Evolutionary conservation across 2,329 filamentous ascomycete genomes (phyloP), one percentile per base, ranked within the genome.

Genomic region (Nothophoma quercina): DNA sequence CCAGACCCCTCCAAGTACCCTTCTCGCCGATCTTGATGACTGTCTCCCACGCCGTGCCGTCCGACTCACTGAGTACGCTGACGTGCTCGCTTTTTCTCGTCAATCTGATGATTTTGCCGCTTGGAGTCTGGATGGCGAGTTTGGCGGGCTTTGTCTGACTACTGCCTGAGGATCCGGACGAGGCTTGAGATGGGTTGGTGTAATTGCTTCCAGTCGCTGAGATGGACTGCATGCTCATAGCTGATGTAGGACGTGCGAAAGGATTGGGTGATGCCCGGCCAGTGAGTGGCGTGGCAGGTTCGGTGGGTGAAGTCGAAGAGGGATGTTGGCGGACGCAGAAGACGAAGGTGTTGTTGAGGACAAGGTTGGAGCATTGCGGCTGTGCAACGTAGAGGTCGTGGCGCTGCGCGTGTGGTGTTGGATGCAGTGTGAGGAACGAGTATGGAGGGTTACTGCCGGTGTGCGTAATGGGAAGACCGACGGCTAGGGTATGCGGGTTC

Each of bases 361-460:
- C 93, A 22, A 99, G 81, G 21, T 88, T 86, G 60, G 88, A 84
- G 72, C 95, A 99, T 74, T 99, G 96, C 1, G 96, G 95, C 70
- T 98, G 95, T 35, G 93, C 90, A 58, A 99, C 90, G 74, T 99
- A 99, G 52, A 99, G 87, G 71, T 99, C 95, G 74, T 99, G 93
- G 33, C 93, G 86, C 70, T 96, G 92, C n/a, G 95, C 95, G 73
- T 99, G 95, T 7, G 95, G 95, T 2, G 95, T 99, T 7, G 96
- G 96, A 72, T 99, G 95, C 4, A 95, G 86, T 30, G 88, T 89
- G 36, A 97, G 83, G 74, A 98, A 99, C 53, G 96, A 91, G 74
- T 96, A 99, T 0, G 90, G 85, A 3, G 95, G 95, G 69, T 99
- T 99, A 64, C 93, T 89, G 54, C 95, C 95, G 0, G 86, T 88